Evolutionary conservation across 2,329 filamentous ascomycete genomes (phyloP).

Genomic region (Curvularia sp.): DNA sequence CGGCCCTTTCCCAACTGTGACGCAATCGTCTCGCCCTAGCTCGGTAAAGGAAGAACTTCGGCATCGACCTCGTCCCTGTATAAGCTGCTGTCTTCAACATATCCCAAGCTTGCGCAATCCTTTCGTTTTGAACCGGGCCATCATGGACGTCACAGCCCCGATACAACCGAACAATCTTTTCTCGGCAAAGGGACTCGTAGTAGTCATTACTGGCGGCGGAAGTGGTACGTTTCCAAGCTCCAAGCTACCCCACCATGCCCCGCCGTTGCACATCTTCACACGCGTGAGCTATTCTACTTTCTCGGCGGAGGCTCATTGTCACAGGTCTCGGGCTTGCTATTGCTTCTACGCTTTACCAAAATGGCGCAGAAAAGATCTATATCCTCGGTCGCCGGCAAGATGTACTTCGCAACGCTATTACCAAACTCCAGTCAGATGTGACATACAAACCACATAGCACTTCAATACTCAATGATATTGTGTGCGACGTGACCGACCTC

Average conservation of each 20-base stretch:
- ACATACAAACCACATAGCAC: constrained; percentile 35
- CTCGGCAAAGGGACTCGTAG: constrained; percentile 50
- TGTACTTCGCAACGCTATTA: constrained; percentile 52
- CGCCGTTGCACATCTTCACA: constrained; percentile 13
- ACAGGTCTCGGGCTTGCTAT: constrained; percentile 51
- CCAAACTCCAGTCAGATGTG: constrained; percentile 37
- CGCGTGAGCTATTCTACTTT: not conserved
- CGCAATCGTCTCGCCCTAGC: constrained; percentile 13
- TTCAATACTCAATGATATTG: constrained; percentile 49
- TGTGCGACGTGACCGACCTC: constrained; percentile 54
- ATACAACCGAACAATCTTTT: constrained; percentile 48
- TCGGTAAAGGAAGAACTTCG: constrained; percentile 19
- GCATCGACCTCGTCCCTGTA: constrained; percentile 13
- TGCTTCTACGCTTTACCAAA: constrained; percentile 52
- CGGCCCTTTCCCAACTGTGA: constrained; percentile 19
- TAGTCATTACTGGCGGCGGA: constrained; percentile 53
- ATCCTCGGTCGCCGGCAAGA: constrained; percentile 54
- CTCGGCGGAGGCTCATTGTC: constrained; percentile 10
- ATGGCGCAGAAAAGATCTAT: constrained; percentile 54
- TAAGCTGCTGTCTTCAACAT: not conserved
- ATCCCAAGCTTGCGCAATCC: not conserved
- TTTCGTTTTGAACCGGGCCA: not conserved
- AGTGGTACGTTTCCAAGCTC: constrained; percentile 42
- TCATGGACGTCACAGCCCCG: constrained; percentile 47
- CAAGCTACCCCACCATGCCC: constrained; percentile 40